phyloP scores from a whole-genome alignment of 495 filamentous ascomycete species.

The Tricharina praecox region DNA sequence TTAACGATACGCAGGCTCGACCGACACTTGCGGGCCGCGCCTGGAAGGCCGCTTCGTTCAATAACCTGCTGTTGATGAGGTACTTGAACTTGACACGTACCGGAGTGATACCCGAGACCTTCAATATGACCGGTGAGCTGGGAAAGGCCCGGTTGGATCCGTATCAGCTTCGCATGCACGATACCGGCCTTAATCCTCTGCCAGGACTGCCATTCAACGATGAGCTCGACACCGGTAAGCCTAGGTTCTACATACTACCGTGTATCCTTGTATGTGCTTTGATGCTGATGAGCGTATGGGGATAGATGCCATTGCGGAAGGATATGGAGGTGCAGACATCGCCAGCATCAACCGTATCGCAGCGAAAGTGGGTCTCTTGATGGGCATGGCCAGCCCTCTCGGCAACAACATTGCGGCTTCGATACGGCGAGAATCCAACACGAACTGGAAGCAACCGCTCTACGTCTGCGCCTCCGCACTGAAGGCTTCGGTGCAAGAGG shows the following conservation, averaged over 20 bases:
- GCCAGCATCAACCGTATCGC: slow-evolving; percentile 32
- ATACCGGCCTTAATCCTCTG: background rate
- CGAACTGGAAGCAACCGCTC: slow-evolving; percentile 8
- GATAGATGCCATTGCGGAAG: too few relatives aligned
- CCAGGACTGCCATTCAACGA: background rate
- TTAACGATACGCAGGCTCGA: slow-evolving; percentile 22
- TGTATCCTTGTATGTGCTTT: too few relatives aligned
- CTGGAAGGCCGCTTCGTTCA: slow-evolving; percentile 32
- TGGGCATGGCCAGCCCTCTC: slow-evolving; percentile 25
- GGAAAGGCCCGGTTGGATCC: background rate
- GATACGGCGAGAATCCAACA: slow-evolving; percentile 21
- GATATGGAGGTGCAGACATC: slow-evolving; percentile 14
- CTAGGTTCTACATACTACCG: too few relatives aligned
- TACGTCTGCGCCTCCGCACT: slow-evolving; percentile 30
- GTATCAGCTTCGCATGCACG: slow-evolving; percentile 1
- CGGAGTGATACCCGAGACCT: slow-evolving; percentile 4
- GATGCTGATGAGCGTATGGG: too few relatives aligned
- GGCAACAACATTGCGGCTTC: background rate
- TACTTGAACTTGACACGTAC: slow-evolving; percentile 16
- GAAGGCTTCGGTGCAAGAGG: slow-evolving; percentile 32
- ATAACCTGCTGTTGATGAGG: slow-evolving; percentile 24
- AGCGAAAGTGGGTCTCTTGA: slow-evolving; percentile 26
- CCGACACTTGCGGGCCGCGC: slow-evolving; percentile 27
- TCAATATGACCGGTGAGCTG: background rate
- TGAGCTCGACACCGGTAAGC: slow-evolving; percentile 21